Evolutionary conservation across 352 stramenopile genomes (phyloP).

Genomic region (Pilasporangium apinafurcum): DNA sequence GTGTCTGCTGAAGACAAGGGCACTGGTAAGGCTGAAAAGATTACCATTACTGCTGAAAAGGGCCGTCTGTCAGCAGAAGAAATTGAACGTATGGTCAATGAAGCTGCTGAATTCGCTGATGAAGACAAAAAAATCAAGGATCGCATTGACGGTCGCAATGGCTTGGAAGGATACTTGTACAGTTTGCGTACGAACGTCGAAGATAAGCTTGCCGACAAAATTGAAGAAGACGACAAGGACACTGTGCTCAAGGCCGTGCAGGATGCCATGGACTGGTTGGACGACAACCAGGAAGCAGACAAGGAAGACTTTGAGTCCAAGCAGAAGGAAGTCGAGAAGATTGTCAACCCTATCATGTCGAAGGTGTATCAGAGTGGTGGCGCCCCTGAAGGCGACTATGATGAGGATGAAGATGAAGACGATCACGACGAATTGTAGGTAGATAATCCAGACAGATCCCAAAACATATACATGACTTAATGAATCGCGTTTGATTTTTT

Average conservation of each 20-base stretch:
- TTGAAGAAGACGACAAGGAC: slow-evolving; percentile 93
- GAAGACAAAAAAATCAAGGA: slow-evolving; percentile 98
- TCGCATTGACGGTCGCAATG: slow-evolving; percentile 92
- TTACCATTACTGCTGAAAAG: slow-evolving; percentile 99
- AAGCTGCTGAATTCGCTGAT: slow-evolving; percentile 98
- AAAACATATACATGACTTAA: too few species aligned
- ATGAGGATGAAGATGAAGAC: slow-evolving; percentile 84
- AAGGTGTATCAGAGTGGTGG: slow-evolving; percentile 93
- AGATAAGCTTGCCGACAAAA: slow-evolving; percentile 95
- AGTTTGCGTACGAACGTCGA: slow-evolving; percentile 93
- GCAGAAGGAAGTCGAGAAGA: slow-evolving; percentile 98
- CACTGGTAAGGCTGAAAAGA: slow-evolving; percentile 97
- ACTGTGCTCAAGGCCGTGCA: slow-evolving; percentile 89
- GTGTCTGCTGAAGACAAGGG: slow-evolving; percentile 98
- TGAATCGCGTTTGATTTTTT: too few species aligned
- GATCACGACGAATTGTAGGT: slow-evolving; percentile 96
- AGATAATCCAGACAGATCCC: too few species aligned
- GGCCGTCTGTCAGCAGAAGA: slow-evolving; percentile 97
- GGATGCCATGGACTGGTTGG: slow-evolving; percentile 98
- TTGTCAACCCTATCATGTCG: slow-evolving; percentile 98
- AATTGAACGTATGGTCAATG: slow-evolving; percentile 98
- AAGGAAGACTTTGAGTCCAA: slow-evolving; percentile 97
- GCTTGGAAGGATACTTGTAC: slow-evolving; percentile 96
- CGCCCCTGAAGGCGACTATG: slow-evolving; percentile 52
- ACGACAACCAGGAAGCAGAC: slow-evolving; percentile 98